These are phyloP conservation scores for Fibroporia radiculosa DNA, from an alignment of 768 basidiomycete genomes.

Conservation along the genomic window DNA sequence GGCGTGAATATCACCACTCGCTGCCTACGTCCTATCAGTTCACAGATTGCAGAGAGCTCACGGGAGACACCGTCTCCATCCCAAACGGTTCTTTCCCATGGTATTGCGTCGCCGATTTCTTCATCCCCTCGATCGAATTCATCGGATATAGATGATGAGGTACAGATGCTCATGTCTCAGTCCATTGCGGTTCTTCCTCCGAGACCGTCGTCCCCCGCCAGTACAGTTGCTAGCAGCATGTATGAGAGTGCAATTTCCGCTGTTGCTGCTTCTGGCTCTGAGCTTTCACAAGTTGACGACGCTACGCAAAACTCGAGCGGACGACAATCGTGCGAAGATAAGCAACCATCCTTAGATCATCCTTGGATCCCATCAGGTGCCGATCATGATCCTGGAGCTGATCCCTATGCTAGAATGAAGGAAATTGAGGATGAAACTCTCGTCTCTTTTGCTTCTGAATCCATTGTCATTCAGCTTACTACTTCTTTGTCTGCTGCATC, in stretches of 20 bases:
- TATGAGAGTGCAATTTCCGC: constrained; percentile 68
- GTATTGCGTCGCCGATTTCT: constrained; percentile 17
- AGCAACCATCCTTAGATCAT: no score
- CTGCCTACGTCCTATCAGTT: constrained; percentile 29
- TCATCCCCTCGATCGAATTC: constrained; percentile 40
- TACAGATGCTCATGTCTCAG: constrained; percentile 64
- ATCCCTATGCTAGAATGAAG: no score
- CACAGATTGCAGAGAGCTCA: constrained; percentile 7
- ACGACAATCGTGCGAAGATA: no score
- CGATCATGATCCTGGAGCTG: no score
- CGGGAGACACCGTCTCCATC: constrained; percentile 20
- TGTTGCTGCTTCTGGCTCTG: constrained; percentile 1
- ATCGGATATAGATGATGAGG: constrained; percentile 50
- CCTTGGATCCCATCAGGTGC: no score
- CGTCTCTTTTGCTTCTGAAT: constrained; percentile 55
- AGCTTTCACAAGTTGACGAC: no score
- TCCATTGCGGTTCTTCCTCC: constrained; percentile 55
- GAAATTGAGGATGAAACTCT: constrained; percentile 37
- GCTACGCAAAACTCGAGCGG: no score
- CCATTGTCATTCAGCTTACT: constrained; percentile 47
- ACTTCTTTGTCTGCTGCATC: constrained; percentile 34
- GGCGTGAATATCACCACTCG: constrained; percentile 49
- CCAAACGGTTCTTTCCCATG: constrained; percentile 11
- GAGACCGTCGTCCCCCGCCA: constrained; percentile 22
- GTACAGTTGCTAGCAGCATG: constrained; percentile 56